A percentile compares a stretch with the other conserved stretches of the same genome.
These are phyloP conservation scores for Lactarius akahatsu DNA, from an alignment of 768 basidiomycete species.

Conservation along the genomic window DNA sequence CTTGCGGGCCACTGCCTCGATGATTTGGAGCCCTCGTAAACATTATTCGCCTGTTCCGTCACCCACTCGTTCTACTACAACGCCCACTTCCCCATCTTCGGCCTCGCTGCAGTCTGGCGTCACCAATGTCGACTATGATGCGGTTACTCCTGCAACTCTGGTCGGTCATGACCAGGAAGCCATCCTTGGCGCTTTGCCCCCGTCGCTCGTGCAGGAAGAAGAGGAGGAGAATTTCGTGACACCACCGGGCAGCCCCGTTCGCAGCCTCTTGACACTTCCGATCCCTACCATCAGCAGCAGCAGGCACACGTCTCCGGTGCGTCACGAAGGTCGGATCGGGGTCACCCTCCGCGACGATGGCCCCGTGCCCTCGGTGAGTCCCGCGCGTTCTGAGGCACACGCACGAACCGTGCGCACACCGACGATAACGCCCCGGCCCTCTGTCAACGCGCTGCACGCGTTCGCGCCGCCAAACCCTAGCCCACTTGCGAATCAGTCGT, in stretches of 20 bases:
- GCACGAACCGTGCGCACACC: constrained; percentile 10
- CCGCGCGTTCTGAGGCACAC: constrained; percentile 19
- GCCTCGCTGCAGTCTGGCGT: constrained; percentile 14
- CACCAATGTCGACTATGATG: constrained; percentile 4
- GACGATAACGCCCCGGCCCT: constrained; percentile 17
- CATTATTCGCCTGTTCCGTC: constrained; percentile 20
- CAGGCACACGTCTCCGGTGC: constrained; percentile 25
- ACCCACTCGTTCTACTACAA: constrained; percentile 17
- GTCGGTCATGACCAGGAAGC: constrained; percentile 9
- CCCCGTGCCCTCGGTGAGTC: constrained; percentile 14
- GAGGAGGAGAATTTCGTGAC: constrained; percentile 25
- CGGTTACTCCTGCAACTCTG: background rate
- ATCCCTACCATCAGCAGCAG: constrained; percentile 10
- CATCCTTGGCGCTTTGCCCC: background rate
- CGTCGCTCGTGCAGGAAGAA: constrained; percentile 25
- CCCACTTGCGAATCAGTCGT: constrained; percentile 27
- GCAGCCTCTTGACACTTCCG: constrained; percentile 11
- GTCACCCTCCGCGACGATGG: constrained; percentile 24
- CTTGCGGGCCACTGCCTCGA: constrained; percentile 17
- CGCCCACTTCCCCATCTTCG: constrained; percentile 18
- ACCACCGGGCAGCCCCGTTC: constrained; percentile 25
- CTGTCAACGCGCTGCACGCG: constrained; percentile 11
- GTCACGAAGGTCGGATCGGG: constrained; percentile 18
- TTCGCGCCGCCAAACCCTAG: constrained; percentile 29
- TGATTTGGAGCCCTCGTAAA: constrained; percentile 16